Evolutionary conservation across 2,329 filamentous ascomycete species (phyloP).

Genomic region (Clonostachys sp.): DNA sequence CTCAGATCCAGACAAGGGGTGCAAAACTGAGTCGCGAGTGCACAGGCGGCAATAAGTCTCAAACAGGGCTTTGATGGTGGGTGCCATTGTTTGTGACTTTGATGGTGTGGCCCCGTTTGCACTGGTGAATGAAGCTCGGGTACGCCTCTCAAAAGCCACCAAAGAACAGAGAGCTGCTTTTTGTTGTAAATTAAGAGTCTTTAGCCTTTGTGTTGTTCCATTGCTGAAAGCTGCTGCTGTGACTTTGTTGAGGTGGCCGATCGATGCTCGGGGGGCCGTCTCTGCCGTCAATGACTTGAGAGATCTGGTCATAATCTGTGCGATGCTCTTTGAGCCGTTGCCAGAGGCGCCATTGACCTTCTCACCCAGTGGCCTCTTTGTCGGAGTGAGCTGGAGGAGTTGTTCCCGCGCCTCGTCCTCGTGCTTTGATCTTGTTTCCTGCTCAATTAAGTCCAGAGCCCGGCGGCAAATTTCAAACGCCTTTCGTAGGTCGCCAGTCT

Average conservation of each 20-base stretch:
- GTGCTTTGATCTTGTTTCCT: conserved; percentile 73
- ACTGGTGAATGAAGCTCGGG: conserved; percentile 43
- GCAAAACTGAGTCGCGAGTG: conserved; percentile 80
- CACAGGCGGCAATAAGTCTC: conserved; percentile 81
- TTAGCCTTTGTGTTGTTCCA: conserved; percentile 77
- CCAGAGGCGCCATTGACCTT: conserved; percentile 63
- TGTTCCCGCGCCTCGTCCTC: conserved; percentile 56
- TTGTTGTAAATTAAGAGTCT: conserved; percentile 89
- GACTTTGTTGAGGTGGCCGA: conserved; percentile 87
- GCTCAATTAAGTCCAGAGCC: conserved; percentile 83
- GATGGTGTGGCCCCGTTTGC: conserved; percentile 48
- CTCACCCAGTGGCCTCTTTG: conserved; percentile 74
- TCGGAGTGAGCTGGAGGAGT: conserved; percentile 58
- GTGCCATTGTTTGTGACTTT: conserved; percentile 57
- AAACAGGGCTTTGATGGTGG: conserved; percentile 80
- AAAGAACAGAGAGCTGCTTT: conserved; percentile 91
- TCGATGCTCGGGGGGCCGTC: conserved; percentile 82
- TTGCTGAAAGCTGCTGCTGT: conserved; percentile 89
- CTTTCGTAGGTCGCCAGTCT: conserved; percentile 91
- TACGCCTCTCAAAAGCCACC: conserved; percentile 78
- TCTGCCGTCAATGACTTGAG: conserved; percentile 63
- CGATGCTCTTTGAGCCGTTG: conserved; percentile 30
- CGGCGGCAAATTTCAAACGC: conserved; percentile 91
- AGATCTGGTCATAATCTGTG: conserved; percentile 46
- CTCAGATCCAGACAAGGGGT: conserved; percentile 84